Percentiles rank a stretch among this genome's conserved stretches.
Evolutionary conservation across 495 filamentous ascomycete genomes (phyloP).

Genomic region (Bryoglossum gracile): DNA sequence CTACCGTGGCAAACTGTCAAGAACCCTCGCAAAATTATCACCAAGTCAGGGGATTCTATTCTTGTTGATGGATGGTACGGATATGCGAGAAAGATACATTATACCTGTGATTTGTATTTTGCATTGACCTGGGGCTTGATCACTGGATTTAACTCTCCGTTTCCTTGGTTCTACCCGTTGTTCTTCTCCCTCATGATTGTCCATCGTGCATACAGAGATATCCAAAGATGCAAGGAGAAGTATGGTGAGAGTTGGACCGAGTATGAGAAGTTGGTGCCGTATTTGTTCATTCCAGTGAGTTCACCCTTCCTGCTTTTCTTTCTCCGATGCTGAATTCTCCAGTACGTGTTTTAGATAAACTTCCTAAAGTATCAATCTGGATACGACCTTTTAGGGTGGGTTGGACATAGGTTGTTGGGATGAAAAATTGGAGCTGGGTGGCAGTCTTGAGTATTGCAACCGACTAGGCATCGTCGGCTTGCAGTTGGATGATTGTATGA

Average conservation of each 20-base stretch:
- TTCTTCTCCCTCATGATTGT: conserved; percentile 91
- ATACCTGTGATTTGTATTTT: conserved; percentile 85
- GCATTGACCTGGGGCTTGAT: conserved; percentile 53
- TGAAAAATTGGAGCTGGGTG: too few species aligned
- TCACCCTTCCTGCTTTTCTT: background rate
- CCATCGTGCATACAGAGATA: conserved; percentile 81
- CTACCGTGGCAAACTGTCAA: conserved; percentile 81
- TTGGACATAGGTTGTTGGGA: too few species aligned
- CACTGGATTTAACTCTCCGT: conserved; percentile 62
- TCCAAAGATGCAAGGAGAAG: conserved; percentile 73
- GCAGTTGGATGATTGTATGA: too few species aligned
- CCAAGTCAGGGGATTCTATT: conserved; percentile 69
- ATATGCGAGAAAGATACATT: conserved; percentile 90
- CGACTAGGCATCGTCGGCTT: too few species aligned
- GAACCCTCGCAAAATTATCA: conserved; percentile 82
- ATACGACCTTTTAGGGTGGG: too few species aligned
- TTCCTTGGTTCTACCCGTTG: conserved; percentile 94
- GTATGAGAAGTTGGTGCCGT: conserved; percentile 83
- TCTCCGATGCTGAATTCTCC: background rate
- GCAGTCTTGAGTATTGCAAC: too few species aligned
- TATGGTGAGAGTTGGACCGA: conserved; percentile 90
- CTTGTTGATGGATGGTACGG: conserved; percentile 92
- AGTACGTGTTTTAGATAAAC: background rate
- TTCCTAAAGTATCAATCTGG: too few species aligned
- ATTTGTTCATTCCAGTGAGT: conserved; percentile 94